phyloP scores from a whole-genome alignment of 345 rosid species.

The Moringa oleifera region DNA sequence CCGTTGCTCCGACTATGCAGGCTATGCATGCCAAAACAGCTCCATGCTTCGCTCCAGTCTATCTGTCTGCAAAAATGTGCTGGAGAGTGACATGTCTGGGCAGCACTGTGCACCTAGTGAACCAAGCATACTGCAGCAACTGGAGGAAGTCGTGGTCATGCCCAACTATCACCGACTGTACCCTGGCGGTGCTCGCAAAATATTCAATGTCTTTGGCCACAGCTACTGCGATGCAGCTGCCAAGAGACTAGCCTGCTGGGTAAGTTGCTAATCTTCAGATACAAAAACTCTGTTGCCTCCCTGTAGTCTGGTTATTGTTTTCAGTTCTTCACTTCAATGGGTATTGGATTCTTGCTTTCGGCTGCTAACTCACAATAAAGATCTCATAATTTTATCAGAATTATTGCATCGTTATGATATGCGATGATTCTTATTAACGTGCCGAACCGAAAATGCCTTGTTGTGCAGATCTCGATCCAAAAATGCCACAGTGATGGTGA shows the following conservation, averaged over 20 bases:
- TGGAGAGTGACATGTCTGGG: conserved; percentile 67
- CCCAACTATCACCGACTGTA: conserved; percentile 90
- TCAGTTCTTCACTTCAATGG: background rate
- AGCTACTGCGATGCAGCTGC: conserved; percentile 88
- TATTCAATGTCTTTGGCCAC: conserved; percentile 71
- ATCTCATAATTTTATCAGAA: too few relatives aligned
- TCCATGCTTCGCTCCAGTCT: conserved; percentile 76
- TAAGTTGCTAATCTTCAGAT: conserved; percentile 6
- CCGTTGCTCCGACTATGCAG: conserved; percentile 98
- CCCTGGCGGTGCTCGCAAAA: conserved; percentile 82
- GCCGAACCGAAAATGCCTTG: background rate
- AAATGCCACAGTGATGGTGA: conserved; percentile 91
- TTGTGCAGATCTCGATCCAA: conserved; percentile 87
- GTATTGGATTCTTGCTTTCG: background rate
- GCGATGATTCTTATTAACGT: background rate
- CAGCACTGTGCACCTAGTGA: conserved; percentile 97
- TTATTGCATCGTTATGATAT: too few relatives aligned
- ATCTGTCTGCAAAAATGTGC: conserved; percentile 77
- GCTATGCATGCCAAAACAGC: conserved; percentile 96
- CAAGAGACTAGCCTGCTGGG: conserved; percentile 96
- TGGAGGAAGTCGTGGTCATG: conserved; percentile 95
- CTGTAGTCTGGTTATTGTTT: background rate
- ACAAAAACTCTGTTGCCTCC: background rate
- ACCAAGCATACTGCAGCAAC: conserved; percentile 83
- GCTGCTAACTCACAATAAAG: too few relatives aligned